phyloP scores from a whole-genome alignment of 202 grass and related monocot species.

The Setaria viridis region DNA sequence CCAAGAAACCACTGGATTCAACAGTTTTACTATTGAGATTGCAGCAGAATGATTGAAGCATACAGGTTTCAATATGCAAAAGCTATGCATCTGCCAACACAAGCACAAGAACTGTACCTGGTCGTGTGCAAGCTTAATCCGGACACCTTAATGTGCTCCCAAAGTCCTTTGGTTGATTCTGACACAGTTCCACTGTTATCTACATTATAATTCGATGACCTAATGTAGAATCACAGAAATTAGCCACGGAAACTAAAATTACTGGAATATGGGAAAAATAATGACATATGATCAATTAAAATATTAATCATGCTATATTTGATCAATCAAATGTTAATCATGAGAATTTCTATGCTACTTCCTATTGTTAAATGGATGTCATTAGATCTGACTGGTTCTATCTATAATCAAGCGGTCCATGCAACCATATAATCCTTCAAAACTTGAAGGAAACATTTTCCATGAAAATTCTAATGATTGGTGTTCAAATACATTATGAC shows the following conservation, averaged over 20 bases:
- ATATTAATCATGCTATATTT: background rate
- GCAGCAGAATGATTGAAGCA: constrained; percentile 29
- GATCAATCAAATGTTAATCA: constrained; percentile 20
- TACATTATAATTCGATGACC: constrained; percentile 23
- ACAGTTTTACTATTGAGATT: background rate
- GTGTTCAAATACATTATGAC: constrained; percentile 1
- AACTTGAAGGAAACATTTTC: constrained; percentile 23
- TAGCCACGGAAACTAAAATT: constrained; percentile 34
- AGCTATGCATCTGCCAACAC: constrained; percentile 15
- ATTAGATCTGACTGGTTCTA: background rate
- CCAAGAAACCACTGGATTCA: background rate
- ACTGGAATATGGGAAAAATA: constrained; percentile 7
- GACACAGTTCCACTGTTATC: background rate
- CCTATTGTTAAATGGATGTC: background rate
- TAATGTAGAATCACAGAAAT: constrained; percentile 35
- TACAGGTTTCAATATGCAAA: constrained; percentile 18
- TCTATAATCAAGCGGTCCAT: background rate
- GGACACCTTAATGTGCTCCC: background rate
- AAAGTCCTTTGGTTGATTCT: constrained; percentile 29
- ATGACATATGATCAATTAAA: constrained; percentile 24
- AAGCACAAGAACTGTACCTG: constrained; percentile 37
- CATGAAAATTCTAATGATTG: constrained; percentile 26
- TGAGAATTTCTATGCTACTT: background rate
- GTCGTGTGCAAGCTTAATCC: background rate
- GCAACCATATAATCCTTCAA: constrained; percentile 8